Evolutionary conservation across 164 flowering plant genomes (phyloP), one percentile per base, ranked within the genome.

Genomic region (Vitis riparia): DNA sequence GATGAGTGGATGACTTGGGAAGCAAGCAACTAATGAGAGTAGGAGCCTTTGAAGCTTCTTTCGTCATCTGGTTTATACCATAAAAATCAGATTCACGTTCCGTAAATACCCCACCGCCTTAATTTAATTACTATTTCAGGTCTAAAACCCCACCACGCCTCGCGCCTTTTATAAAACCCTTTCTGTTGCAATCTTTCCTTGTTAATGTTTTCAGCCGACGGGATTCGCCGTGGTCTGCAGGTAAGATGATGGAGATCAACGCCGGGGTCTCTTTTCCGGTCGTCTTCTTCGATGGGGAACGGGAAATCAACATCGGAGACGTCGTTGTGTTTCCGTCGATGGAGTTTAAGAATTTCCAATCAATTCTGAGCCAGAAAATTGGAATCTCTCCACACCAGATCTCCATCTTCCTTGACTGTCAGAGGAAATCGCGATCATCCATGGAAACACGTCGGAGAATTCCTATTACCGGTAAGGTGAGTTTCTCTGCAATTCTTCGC

Each of bases 321-420:
- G 68, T 89, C 51, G 19, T 8, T 8, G 61, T 91, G 11, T 15
- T 64, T 27, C 75, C 82, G 0, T 29, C 73, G 1, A 53, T 79
- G 29, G 79, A 71, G 0, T 87, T 82, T 86, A 81, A 75, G 76
- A 14, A 30, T 11, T 76, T 89, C 30, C 88, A 76, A 47, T 60
- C 76, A 3, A 11, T 75, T 17, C 56, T 89, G 15, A 70, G 84
- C 72, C 79, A 71, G 62, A 77, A 37, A 71, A 85, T 88, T 72
- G 92, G 92, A 0, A 73, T 88, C 48, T 71, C 90, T 5, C 82
- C 90, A 8, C 78, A 83, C 62, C 90, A 89, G 73, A 78, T 91
- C 77, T 68, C 91, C 8, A 73, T 81, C 55, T 86, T 72, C 58
- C 67, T 86, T 64, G 75, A 75, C 58, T 63, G 72, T 67, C 71